Evolutionary conservation across 306 rosid species (phyloP).

Genomic region (Begonia peltatifolia): DNA sequence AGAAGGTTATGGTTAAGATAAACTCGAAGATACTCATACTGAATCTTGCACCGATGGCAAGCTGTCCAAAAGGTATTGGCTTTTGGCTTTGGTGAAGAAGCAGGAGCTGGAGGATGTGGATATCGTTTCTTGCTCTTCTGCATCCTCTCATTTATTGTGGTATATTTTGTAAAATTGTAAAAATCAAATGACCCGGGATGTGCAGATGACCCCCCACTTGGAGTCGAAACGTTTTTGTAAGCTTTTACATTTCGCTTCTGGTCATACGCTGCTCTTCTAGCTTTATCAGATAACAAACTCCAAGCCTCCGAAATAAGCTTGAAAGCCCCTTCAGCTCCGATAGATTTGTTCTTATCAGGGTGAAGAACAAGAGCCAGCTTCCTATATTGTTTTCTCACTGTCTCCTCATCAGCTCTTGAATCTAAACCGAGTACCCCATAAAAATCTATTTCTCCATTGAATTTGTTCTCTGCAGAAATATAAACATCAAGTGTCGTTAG

Average conservation of each 20-base stretch:
- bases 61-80: slow-evolving; percentile 85
- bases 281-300: slow-evolving; percentile 70
- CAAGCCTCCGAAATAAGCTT: slow-evolving; percentile 82
- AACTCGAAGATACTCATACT: slow-evolving; percentile 78
- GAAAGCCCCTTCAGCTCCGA: slow-evolving; percentile 87
- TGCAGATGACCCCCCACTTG: slow-evolving; percentile 33
- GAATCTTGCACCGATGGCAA: slow-evolving; percentile 83
- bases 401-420: slow-evolving; percentile 56
- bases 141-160: slow-evolving; percentile 31
- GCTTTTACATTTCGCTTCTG: slow-evolving; percentile 35
- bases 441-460: slow-evolving; percentile 75
- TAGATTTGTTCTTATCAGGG: slow-evolving; percentile 86
- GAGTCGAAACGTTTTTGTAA: slow-evolving; percentile 22
- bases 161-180: slow-evolving; percentile 36
- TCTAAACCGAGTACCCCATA: slow-evolving; percentile 72
- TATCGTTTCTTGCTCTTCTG: slow-evolving; percentile 37
- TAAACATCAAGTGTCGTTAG: slow-evolving; percentile 69
- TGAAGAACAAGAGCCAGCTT: slow-evolving; percentile 88
- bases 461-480: slow-evolving; percentile 51
- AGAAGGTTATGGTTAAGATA: slow-evolving; percentile 82
- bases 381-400: slow-evolving; percentile 59
- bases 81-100: slow-evolving; percentile 32
- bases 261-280: slow-evolving; percentile 41
- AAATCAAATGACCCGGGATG: slow-evolving; percentile 36
- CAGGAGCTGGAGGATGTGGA: slow-evolving; percentile 31